A percentile compares a stretch with the other conserved stretches of the same genome.
These are phyloP conservation scores for Aspergillus nanangensis DNA, from an alignment of 495 filamentous ascomycete species.

Conservation along the genomic window DNA sequence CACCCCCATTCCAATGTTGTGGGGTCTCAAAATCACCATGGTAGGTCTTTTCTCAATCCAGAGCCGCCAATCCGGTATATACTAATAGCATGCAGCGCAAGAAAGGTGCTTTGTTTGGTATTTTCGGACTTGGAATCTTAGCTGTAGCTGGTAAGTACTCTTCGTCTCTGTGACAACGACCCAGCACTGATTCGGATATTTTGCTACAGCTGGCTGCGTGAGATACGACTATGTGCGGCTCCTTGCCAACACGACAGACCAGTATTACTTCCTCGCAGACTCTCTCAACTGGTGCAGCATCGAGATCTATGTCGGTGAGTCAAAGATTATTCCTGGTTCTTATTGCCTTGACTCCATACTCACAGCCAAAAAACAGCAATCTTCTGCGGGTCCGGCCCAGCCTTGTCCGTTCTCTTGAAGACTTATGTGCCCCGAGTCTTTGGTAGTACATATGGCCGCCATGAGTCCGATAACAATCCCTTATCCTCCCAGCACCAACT, in stretches of 20 bases:
- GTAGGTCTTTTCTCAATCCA: background rate
- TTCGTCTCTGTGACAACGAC: background rate
- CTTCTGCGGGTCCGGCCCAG: conserved; percentile 10
- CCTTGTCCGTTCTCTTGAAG: conserved; percentile 1
- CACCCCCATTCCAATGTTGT: conserved; percentile 34
- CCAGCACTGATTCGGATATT: background rate
- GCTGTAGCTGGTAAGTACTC: conserved; percentile 6
- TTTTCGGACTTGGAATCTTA: conserved; percentile 8
- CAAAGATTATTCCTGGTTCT: background rate
- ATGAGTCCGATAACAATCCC: background rate
- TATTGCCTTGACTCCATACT: background rate
- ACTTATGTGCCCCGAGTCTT: background rate
- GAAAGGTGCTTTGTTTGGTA: conserved; percentile 4
- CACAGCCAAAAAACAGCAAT: conserved; percentile 1
- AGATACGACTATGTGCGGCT: conserved; percentile 5
- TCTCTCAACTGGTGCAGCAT: conserved; percentile 16
- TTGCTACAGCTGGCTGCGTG: conserved; percentile 6
- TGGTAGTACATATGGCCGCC: background rate
- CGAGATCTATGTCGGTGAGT: conserved; percentile 12
- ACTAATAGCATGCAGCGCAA: conserved; percentile 7
- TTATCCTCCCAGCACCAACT: background rate
- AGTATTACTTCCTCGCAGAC: conserved; percentile 12
- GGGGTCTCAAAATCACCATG: conserved; percentile 27
- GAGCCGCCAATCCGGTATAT: background rate
- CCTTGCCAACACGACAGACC: conserved; percentile 5